phyloP scores from a whole-genome alignment of 2,329 filamentous ascomycete genomes.

The Aspergillus versicolor region DNA sequence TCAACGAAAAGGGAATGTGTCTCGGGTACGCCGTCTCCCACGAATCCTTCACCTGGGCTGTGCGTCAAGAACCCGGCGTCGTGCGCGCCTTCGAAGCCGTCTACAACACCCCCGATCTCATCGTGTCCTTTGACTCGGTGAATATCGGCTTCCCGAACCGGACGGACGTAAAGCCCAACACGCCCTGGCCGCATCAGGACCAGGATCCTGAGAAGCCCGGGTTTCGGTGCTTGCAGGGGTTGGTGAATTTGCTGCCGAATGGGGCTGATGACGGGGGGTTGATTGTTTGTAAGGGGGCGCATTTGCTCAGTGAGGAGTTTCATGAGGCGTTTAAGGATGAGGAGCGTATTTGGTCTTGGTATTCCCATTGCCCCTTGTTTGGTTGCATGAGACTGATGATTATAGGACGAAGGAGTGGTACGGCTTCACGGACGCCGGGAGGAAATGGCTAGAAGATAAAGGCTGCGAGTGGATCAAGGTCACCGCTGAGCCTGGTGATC shows the following conservation, averaged over 20 bases:
- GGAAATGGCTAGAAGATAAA: constrained; percentile 34
- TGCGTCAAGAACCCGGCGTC: constrained; percentile 49
- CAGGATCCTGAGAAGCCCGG: constrained; percentile 47
- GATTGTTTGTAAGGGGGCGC: constrained; percentile 34
- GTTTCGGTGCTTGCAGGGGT: constrained; percentile 51
- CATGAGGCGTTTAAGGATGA: constrained; percentile 29
- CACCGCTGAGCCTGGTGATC: constrained; percentile 44
- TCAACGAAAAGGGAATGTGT: constrained; percentile 53
- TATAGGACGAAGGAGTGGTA: constrained; percentile 32
- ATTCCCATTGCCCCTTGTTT: neutral
- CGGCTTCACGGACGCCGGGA: constrained; percentile 27
- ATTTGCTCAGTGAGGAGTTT: constrained; percentile 33
- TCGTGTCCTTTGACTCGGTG: constrained; percentile 52
- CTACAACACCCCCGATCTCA: constrained; percentile 46
- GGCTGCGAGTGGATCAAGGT: constrained; percentile 38
- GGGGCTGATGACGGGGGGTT: constrained; percentile 41
- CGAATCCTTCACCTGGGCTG: constrained; percentile 51
- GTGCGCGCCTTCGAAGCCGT: constrained; percentile 49
- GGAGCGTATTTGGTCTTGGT: constrained; percentile 20
- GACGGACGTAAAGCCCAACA: constrained; percentile 25
- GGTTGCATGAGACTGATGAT: neutral
- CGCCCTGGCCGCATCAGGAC: constrained; percentile 50
- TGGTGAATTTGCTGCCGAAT: constrained; percentile 45
- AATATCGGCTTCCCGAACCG: constrained; percentile 47
- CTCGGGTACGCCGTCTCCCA: constrained; percentile 49